Base-by-base conservation (phyloP, 2,329 filamentous ascomycete genomes). In the Trichophyton verrucosum region DNA sequence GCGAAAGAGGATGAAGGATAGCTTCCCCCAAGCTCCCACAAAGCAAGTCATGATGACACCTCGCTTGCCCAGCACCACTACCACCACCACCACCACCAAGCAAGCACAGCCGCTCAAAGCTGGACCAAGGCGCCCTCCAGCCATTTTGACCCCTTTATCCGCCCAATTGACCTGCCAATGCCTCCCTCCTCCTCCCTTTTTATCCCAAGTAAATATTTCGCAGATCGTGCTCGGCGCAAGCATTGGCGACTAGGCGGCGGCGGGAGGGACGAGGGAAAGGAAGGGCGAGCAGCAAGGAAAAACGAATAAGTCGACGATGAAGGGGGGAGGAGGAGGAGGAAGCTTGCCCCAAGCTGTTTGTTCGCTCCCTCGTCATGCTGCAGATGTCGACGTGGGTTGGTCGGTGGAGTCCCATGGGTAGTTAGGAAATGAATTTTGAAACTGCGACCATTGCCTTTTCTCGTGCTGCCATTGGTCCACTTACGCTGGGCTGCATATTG, bases 361-460 rank as follows among this genome's bases (percentile, higher is more conserved):
- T 44, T 44, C 40, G 15, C 51, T 20, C 40, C 40, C 51, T 20
- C 51, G 51, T 55, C 51, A 55, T 55, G 51, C 40, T 22, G 51
- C 27, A 27, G 51, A 20, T 30, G 51, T 55, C 44, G 44, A 47
- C 44, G 44, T 20, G 20, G 17, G 49, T 53, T 20, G 49, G 49
- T 53, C 17, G 49, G 27, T 22, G 49, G 27, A 24, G 27, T 30
- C 27, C 27, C 49, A 20, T 30, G 49, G 51, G 51, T 38, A 30
- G 27, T 6, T 30, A 30, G 27, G 51, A 55, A 55, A 38, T 55
- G 51, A 55, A 38, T 44, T 33, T 44, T 33, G 51, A 55, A 36
- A 55, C 51, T n/a, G 51, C 51, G 4, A 55, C 51, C 51, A 55
- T 55, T 24, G 51, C 51, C 9, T 55, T 55, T 55, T 55, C 15